Conservation (phyloP, 768 basidiomycete species). For the Pluteus cervinus region DNA sequence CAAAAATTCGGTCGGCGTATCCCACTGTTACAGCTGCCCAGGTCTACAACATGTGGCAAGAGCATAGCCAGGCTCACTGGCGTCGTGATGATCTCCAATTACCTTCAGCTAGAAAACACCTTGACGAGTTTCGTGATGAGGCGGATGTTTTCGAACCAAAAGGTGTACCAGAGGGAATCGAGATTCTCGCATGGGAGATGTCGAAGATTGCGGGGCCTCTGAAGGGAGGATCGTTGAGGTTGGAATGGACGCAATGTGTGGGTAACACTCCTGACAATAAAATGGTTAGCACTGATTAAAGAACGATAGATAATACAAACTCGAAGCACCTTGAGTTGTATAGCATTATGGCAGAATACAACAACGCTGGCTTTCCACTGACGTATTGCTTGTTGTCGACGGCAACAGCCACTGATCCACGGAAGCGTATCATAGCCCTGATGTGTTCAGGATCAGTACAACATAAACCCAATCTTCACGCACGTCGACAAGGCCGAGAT, state of each 20-base stretch:
- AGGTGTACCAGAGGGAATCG: constrained; percentile 11
- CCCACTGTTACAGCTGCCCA: constrained; percentile 12
- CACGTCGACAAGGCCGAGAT: constrained; percentile 5
- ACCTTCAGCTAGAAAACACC: constrained; percentile 9
- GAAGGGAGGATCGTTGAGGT: constrained; percentile 14
- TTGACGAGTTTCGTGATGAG: constrained; percentile 10
- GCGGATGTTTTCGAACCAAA: constrained; percentile 8
- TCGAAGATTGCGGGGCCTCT: constrained; percentile 11
- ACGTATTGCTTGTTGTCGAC: constrained; percentile 18
- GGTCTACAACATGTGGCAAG: constrained; percentile 11
- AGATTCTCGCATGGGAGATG: constrained; percentile 12
- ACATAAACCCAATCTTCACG: constrained; percentile 2
- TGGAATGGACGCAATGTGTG: constrained; percentile 17
- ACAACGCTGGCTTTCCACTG: constrained; percentile 18
- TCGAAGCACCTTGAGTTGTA: constrained; percentile 20
- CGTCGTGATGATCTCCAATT: constrained; percentile 10
- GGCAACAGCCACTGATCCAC: constrained; percentile 10
- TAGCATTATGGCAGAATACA: constrained; percentile 14
- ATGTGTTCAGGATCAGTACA: too few relatives aligned
- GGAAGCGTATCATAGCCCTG: constrained; percentile 13
- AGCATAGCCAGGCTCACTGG: constrained; percentile 13
- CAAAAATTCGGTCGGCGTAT: constrained; percentile 20
- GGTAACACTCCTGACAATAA: constrained; percentile 1
- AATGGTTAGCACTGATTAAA: not conserved
- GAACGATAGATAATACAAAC: constrained; percentile 16